Evolutionary conservation across 2,329 filamentous ascomycete genomes (phyloP).

Genomic region (Cercospora sojina): DNA sequence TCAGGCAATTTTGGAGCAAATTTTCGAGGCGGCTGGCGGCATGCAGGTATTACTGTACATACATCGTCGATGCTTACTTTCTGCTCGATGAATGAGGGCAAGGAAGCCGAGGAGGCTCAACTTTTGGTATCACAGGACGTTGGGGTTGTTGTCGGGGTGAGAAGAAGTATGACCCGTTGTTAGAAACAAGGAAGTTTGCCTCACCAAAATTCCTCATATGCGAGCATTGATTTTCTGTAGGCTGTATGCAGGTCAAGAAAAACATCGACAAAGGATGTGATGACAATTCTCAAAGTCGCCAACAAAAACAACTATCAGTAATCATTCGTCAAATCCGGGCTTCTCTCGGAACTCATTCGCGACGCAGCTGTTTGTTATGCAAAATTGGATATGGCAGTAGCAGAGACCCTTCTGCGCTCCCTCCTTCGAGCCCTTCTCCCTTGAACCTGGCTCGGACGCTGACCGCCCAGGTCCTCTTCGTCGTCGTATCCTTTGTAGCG

Average conservation of each 20-base stretch:
- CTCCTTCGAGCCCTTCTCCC: neutral
- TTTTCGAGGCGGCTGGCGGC: neutral
- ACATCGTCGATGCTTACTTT: neutral
- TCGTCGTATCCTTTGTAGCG: constrained; percentile 30
- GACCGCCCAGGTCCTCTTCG: constrained; percentile 25
- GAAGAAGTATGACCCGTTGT: neutral
- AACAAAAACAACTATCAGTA: neutral
- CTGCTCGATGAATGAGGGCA: neutral
- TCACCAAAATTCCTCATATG: neutral
- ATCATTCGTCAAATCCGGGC: neutral
- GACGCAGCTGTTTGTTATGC: neutral
- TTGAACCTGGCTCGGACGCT: constrained; percentile 13
- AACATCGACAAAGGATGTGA: neutral
- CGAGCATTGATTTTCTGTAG: neutral
- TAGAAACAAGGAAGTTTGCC: neutral
- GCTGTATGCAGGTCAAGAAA: neutral
- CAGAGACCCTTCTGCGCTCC: neutral
- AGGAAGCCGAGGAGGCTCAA: neutral
- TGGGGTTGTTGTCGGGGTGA: neutral
- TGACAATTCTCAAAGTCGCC: neutral
- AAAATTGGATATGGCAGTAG: neutral
- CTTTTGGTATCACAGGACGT: neutral
- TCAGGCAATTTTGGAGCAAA: neutral
- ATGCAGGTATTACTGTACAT: neutral
- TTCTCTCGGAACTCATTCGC: neutral